Evolutionary conservation across 2,329 filamentous ascomycete species (phyloP), one percentile per base, ranked within the genome.

Genomic region (Colletotrichum liriopes): DNA sequence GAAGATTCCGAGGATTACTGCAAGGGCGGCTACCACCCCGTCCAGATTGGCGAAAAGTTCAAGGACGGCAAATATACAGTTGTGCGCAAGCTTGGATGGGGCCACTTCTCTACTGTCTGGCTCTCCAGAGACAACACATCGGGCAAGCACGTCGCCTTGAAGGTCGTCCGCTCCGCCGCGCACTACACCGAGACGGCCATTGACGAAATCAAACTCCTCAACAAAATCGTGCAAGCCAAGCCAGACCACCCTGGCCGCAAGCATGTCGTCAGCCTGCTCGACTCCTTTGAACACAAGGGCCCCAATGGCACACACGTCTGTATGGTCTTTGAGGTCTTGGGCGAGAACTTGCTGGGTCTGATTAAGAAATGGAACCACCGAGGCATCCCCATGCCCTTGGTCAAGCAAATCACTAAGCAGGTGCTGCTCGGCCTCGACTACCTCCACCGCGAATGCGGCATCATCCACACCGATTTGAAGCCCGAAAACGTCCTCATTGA

Each of bases 1-100:
- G 96, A 99, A 85, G 96, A 99, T 84, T 98, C 94, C 59, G 96
- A 98, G 84, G 96, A 99, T 84, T 99, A 99, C 86, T 98, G 96
- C 90, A 98, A 98, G 85, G 96, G 96, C 79, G 96, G 96, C 73
- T 99, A 98, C 83, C 96, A 99, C 81, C 96, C 96, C 3, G 96
- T 99, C 61, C 89, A 91, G 78, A 93, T 98, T 73, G 96, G 96
- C 78, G 96, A 99, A 85, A 93, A 95, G 80, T 98, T 98, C 89
- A 98, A 98, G 82, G 94, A 98, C 82, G 95, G 94, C 77, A 96
- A 94, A 85, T 99, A 99, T 85, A 96, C 95, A 20, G 92, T 98
- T 71, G 93, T 98, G 82, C 93, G 95, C 84, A 98, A 98, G 87
- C 89, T 98, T 65, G 96, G 96, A 77, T 98, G 96, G 96, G 96